Base-by-base conservation (phyloP, 2,329 filamentous ascomycete genomes). In the Aphanocladium album region DNA sequence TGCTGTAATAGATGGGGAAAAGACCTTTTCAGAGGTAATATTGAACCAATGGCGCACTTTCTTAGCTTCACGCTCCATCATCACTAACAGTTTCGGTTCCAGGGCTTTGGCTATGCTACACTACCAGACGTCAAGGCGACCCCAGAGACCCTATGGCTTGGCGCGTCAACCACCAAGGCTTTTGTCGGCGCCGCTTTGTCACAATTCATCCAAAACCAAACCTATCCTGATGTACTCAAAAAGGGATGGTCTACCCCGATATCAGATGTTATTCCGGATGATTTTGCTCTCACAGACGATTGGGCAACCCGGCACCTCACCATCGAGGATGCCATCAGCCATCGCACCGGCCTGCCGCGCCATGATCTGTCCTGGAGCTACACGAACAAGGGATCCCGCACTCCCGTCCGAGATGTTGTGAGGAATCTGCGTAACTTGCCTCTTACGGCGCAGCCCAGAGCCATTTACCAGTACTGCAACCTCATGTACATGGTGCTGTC, bases 111-210 rank as follows among this genome's bases (percentile, higher is more conserved):
- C 30, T 58, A 16, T 30, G 55, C 55, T 7, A 41, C 33, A 16
- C 55, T 58, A 3, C 64, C 27, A 67, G 77, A 73, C 78, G 73
- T 5, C 74, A 75, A 59, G 75, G 76, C 43, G 63, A 72, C 55
- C 73, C 72, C 7, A 63, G 69, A 76, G 30, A 83, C 80, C 0
- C 69, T 84, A 1, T 83, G 81, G 68, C 79, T 77, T 62, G 73
- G 74, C 9, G 82, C 77, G 4, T 81, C 78, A 61, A 81, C 75
- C 5, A 81, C 80, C 21, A 84, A 84, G 67, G 77, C 79, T 6
- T 75, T 81, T 61, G 80, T 77, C 0, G 76, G 79, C 5, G 79
- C 79, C 1, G 73, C 74, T 0, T 67, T 84, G 14, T 65, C 83
- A 4, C 76, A 78, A 1, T 65, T 80, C 1, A 71, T 83, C 5